These are phyloP conservation scores for Batrachochytrium dendrobatidis DNA, from an alignment of 371 early-diverging fungal species.

Conservation along the genomic window DNA sequence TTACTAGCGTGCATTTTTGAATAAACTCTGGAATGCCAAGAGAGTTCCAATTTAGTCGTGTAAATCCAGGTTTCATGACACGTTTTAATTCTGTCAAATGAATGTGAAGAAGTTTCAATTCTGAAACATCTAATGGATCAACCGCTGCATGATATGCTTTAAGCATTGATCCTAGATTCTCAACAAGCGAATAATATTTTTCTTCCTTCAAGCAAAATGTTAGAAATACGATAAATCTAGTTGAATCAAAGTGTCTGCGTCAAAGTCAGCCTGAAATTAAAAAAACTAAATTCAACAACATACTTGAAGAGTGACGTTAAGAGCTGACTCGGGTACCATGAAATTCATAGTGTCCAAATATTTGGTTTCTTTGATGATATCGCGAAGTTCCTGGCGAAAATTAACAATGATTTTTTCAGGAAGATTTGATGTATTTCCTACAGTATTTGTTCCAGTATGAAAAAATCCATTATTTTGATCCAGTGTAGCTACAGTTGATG, in stretches of 20 bases:
- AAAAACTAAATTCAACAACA: not conserved
- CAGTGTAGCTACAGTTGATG: not conserved
- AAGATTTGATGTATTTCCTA: not conserved
- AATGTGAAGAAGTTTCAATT: constrained; percentile 35
- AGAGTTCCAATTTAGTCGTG: constrained; percentile 54
- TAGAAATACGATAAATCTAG: not conserved
- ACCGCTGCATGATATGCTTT: constrained; percentile 35
- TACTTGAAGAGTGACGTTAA: constrained; percentile 53
- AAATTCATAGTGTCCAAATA: constrained; percentile 50
- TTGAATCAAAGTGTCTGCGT: not conserved
- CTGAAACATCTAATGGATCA: constrained; percentile 41
- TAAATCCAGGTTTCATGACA: constrained; percentile 53
- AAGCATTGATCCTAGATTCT: constrained; percentile 43
- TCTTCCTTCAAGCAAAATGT: too few species aligned
- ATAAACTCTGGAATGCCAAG: constrained; percentile 54
- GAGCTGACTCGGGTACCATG: constrained; percentile 45
- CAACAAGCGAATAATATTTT: constrained; percentile 46
- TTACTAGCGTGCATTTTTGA: constrained; percentile 37
- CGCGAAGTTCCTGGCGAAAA: constrained; percentile 44
- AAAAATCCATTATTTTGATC: not conserved
- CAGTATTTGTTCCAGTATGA: not conserved
- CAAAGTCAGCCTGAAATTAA: not conserved
- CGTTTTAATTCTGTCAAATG: constrained; percentile 46
- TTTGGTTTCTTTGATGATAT: constrained; percentile 54
- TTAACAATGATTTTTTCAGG: constrained; percentile 38